Evolutionary conservation across 2,329 filamentous ascomycete species (phyloP), one percentile per base, ranked within the genome.

Genomic region (Coniochaeta prunicola): DNA sequence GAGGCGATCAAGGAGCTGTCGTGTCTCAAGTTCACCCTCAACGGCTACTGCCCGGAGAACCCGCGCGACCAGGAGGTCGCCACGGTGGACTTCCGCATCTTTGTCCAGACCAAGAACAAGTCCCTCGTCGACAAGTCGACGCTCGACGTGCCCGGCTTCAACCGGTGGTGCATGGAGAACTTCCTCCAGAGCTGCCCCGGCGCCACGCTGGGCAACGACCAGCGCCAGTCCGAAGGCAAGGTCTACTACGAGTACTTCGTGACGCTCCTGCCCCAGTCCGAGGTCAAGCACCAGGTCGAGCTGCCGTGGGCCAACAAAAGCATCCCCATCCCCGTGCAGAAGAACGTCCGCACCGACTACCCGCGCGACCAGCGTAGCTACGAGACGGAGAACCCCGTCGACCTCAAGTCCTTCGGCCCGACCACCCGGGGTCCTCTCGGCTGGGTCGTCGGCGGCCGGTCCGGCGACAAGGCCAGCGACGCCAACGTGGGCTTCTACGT

Each of bases 401-500:
- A n/a, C 36, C 61, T 55, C 34, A 40, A 24, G 60, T 61, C 38
- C 57, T 62, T 60, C 60, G 61, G 64, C 42, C 63, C 57, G 6
- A 65, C 63, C 24, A 63, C 63, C 21, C 57, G 59, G n/a, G 57
- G 54, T 1, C 60, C 60, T 3, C 55, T 61, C n/a, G 60, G 57
- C 10, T 59, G 56, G 54, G 55, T 61, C 19, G 60, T 61, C 30
- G 48, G 50, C 7, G 60, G 58, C 1, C 60, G 57, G 1, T 53
- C 69, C 3, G 72, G 73, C 0, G 77, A 79, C 53, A 79, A 79
- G 58, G 75, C 70, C 0, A 69, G 71, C 0, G 73, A 79, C 61
- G 71, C 69, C 26, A 79, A 78, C 50, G 71, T 77, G 3, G 76
- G 76, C 0, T 73, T 79, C 61, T 82, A 76, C 62, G 74, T 77